Base-by-base conservation (phyloP, 805 yeast species). In the Suhomyces faveliae region DNA sequence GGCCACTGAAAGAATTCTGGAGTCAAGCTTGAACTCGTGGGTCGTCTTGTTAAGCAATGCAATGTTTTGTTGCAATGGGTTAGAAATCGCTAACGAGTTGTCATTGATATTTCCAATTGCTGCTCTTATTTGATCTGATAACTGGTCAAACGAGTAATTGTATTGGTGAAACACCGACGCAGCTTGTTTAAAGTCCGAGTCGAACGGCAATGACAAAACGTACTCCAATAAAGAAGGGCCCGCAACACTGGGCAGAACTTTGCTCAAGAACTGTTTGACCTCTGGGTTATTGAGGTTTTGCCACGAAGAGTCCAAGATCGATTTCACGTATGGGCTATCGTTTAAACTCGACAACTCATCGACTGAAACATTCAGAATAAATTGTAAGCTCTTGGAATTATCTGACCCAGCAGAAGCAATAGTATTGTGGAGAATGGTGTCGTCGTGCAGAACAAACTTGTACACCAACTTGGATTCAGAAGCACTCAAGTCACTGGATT, bases 51-150 rank as follows among this genome's bases (percentile, higher is more conserved):
- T 20, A 19, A 53, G 21, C 35, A 74, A 61, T 41, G 69, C 71
- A 1, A 76, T 62, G 46, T 70, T 75, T 10, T 69, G 64, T 21
- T 67, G 75, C 41, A 81, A 56, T 1, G 80, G 72, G 53, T 79
- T 80, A 0, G 80, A 76, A 21, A 79, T 56, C 0, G 83, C 58
- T 17, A 80, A 50, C 35, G 70, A 61, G 11, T 58, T 46, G 3
- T 45, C 42, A n/a, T 53, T 40, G 12, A 60, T 29, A n/a, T 43
- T 40, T 12, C 45, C 19, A 12, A 56, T 15, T 2, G 65, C 57
- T 0, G 25, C 22, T 9, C 22, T 19, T 19, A 67, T 44, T 6
- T 27, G 40, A 3, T 58, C 56, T 0, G 58, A 53, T 1, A 81
- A 58, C n/a, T 60, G 58, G 0, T 61, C 50, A 3, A 59, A 27